phyloP scores from a whole-genome alignment of 2,329 filamentous ascomycete species.

The Colletotrichum liriopes region DNA sequence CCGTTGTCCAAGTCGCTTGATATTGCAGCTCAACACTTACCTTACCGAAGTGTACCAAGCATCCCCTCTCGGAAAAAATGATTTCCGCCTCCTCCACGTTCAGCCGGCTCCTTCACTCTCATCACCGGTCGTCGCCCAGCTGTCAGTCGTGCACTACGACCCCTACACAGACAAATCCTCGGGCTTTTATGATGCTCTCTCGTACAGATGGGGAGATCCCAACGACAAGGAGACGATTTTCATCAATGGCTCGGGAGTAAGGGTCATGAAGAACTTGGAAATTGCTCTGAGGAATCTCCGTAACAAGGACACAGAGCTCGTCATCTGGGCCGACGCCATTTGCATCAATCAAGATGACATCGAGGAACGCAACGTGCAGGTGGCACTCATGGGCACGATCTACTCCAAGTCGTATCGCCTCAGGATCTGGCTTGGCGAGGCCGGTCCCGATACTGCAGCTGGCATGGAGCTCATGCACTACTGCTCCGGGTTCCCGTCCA shows the following conservation, averaged over 20 bases:
- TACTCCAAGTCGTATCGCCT: not conserved
- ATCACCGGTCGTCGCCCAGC: not conserved
- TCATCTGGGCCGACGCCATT: conserved; percentile 4
- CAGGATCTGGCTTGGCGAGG: conserved; percentile 6
- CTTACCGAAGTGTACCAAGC: too few species aligned
- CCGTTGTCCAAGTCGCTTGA: too few species aligned
- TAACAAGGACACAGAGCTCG: not conserved
- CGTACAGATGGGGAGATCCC: conserved; percentile 9
- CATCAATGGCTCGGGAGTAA: not conserved
- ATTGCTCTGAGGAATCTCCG: conserved; percentile 1
- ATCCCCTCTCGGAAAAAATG: too few species aligned
- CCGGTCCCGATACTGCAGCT: not conserved
- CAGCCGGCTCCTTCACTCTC: not conserved
- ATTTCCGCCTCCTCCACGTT: too few species aligned
- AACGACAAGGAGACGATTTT: not conserved
- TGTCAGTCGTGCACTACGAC: too few species aligned
- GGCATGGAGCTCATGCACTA: not conserved
- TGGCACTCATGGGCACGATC: not conserved
- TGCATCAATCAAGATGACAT: conserved; percentile 7
- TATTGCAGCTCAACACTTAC: too few species aligned
- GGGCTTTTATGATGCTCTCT: conserved; percentile 2
- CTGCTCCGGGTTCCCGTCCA: not conserved
- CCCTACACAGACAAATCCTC: not conserved
- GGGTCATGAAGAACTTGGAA: not conserved
- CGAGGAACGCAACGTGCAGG: not conserved